These are phyloP conservation scores for Xylaria sp. DNA, from an alignment of 2,329 filamentous ascomycete genomes.

Conservation along the genomic window DNA sequence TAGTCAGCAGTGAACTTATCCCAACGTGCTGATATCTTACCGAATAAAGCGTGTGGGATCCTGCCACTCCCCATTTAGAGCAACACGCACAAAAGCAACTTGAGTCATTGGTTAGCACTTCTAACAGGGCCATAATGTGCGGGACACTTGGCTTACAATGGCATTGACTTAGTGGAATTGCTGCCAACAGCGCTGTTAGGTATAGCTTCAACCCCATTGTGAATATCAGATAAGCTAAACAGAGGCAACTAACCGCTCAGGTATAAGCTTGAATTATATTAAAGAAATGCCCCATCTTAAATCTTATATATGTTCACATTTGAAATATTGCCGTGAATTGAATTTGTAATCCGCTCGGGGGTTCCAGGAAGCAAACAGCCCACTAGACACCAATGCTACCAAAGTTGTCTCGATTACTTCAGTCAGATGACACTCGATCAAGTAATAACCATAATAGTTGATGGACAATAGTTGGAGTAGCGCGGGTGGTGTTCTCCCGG, in stretches of 20 bases:
- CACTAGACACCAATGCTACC: neutral
- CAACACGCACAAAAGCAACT: slow-evolving; percentile 22
- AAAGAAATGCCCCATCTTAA: neutral
- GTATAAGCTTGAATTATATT: neutral
- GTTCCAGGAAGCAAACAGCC: neutral
- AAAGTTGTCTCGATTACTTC: neutral
- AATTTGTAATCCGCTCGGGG: neutral
- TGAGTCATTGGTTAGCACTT: neutral
- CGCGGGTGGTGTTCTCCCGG: neutral
- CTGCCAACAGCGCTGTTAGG: slow-evolving; percentile 7
- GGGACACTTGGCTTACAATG: neutral
- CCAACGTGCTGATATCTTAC: neutral
- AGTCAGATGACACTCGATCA: neutral
- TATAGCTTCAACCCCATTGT: slow-evolving; percentile 4
- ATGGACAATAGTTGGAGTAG: neutral
- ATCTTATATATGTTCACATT: neutral
- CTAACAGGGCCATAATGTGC: neutral
- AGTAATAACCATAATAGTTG: neutral
- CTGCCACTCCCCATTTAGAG: slow-evolving; percentile 19
- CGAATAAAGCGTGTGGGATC: slow-evolving; percentile 15
- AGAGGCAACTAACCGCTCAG: neutral
- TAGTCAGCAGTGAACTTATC: neutral
- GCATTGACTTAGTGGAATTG: slow-evolving; percentile 4
- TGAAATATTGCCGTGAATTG: neutral
- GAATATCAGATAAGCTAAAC: neutral